These are phyloP conservation scores for Yamadazyma taylorii DNA, from an alignment of 1,139 yeast species.

Conservation along the genomic window DNA sequence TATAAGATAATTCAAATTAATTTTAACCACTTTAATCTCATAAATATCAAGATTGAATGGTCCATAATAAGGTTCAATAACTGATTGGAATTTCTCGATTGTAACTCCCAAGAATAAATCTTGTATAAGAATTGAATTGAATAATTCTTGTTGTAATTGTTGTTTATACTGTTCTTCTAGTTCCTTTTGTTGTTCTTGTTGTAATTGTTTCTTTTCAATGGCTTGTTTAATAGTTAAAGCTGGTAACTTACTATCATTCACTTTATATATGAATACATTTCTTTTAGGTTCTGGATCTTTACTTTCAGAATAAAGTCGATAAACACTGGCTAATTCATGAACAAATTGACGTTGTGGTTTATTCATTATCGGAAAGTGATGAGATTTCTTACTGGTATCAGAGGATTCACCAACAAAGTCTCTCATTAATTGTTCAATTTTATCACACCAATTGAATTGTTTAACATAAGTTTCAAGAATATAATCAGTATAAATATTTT, in stretches of 20 bases:
- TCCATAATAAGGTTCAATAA: constrained; percentile 15
- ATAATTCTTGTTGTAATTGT: constrained; percentile 19
- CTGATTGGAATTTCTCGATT: constrained; percentile 28
- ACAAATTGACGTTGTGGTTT: constrained; percentile 68
- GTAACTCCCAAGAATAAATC: constrained; percentile 58
- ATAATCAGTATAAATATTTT: constrained; percentile 41
- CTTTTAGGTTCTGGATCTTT: constrained; percentile 83
- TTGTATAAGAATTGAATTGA: constrained; percentile 55
- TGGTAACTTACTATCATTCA: constrained; percentile 35
- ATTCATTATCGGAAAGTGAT: constrained; percentile 74
- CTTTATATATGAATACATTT: constrained; percentile 60
- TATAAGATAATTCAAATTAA: constrained; percentile 5
- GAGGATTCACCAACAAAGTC: constrained; percentile 36
- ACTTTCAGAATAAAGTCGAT: constrained; percentile 62
- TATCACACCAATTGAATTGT: constrained; percentile 64
- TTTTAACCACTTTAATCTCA: constrained; percentile 17
- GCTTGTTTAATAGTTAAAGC: constrained; percentile 26
- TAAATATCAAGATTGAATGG: constrained; percentile 21
- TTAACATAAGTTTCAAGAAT: constrained; percentile 44
- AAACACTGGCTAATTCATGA: constrained; percentile 64
- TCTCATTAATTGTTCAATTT: constrained; percentile 55
- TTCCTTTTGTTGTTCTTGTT: constrained; percentile 22
- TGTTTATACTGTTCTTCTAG: constrained; percentile 18
- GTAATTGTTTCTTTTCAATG: constrained; percentile 24
- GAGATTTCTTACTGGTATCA: constrained; percentile 24